Evolutionary conservation across 352 stramenopile genomes (phyloP).

Genomic region (Pythium dissotocum): DNA sequence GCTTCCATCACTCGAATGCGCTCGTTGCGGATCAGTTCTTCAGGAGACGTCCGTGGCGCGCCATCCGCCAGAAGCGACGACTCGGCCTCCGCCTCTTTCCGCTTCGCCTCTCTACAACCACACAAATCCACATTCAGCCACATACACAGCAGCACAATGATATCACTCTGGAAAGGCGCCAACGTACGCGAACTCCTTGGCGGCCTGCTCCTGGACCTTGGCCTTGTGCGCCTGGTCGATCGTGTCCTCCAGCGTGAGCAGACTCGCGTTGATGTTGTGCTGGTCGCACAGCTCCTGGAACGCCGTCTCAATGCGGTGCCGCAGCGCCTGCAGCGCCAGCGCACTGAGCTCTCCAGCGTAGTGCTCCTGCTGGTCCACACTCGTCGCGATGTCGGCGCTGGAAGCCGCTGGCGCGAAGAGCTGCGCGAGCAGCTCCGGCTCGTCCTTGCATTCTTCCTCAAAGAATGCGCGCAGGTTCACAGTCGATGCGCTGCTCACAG

Average conservation of each 20-base stretch:
- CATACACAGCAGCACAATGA: background rate
- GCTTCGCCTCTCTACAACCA: conserved; percentile 11
- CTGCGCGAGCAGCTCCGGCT: conserved; percentile 49
- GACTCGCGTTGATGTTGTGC: conserved; percentile 49
- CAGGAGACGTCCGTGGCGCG: conserved; percentile 29
- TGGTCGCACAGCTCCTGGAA: conserved; percentile 56
- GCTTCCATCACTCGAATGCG: conserved; percentile 53
- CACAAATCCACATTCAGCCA: background rate
- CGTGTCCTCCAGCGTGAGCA: conserved; percentile 49
- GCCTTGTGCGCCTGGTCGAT: conserved; percentile 46
- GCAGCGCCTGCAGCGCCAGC: conserved; percentile 49
- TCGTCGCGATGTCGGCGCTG: background rate
- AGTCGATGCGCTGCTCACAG: conserved; percentile 46
- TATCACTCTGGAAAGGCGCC: background rate
- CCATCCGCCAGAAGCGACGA: conserved; percentile 5
- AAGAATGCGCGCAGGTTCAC: conserved; percentile 52
- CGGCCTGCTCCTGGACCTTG: conserved; percentile 37
- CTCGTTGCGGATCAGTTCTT: conserved; percentile 43
- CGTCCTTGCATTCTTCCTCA: conserved; percentile 48
- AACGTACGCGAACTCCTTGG: conserved; percentile 29
- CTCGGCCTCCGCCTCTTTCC: conserved; percentile 18
- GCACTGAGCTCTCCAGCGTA: conserved; percentile 49
- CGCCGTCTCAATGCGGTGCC: conserved; percentile 52
- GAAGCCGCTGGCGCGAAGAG: conserved; percentile 37
- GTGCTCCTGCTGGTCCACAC: conserved; percentile 26